A percentile compares a stretch with the other conserved stretches of the same genome.
These are phyloP conservation scores for Sanghuangporus baumii DNA, from an alignment of 1,284 basidiomycete species.

Conservation along the genomic window DNA sequence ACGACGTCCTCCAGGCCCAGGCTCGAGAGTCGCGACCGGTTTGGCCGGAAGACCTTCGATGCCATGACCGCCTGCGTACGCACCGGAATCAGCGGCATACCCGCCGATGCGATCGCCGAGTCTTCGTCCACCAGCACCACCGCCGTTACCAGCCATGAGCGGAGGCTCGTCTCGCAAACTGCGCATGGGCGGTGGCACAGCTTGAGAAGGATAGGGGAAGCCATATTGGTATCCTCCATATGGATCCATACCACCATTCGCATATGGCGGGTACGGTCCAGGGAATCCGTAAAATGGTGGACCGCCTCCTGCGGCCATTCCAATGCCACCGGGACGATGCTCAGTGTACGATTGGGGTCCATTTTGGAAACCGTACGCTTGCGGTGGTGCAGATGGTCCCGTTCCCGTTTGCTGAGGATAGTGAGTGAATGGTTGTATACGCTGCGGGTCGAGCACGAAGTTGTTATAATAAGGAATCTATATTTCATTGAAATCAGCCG, in stretches of 20 bases:
- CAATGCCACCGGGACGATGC: constrained; percentile 32
- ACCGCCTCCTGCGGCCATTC: constrained; percentile 21
- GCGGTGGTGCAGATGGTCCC: constrained; percentile 64
- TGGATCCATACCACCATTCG: constrained; percentile 46
- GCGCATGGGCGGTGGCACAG: constrained; percentile 41
- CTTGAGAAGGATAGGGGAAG: constrained; percentile 35
- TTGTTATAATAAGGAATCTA: constrained; percentile 88
- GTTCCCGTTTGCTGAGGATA: constrained; percentile 60
- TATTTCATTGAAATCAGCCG: constrained; percentile 21
- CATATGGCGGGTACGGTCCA: constrained; percentile 34
- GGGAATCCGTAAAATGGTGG: constrained; percentile 15
- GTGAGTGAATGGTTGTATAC: constrained; percentile 80
- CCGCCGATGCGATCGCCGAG: constrained; percentile 75
- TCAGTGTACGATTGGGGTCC: constrained; percentile 37
- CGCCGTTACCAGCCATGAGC: constrained; percentile 14
- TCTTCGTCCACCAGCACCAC: constrained; percentile 32
- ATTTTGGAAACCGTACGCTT: constrained; percentile 71
- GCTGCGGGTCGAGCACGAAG: constrained; percentile 89
- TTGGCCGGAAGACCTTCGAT: constrained; percentile 73
- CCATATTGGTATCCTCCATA: constrained; percentile 23
- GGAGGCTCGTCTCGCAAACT: constrained; percentile 18
- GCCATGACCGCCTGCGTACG: constrained; percentile 36
- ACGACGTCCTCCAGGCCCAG: constrained; percentile 39
- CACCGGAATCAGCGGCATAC: constrained; percentile 51
- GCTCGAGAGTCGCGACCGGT: constrained; percentile 58